phyloP scores from a whole-genome alignment of 805 yeast genomes.

The Myxozyma neotropica region DNA sequence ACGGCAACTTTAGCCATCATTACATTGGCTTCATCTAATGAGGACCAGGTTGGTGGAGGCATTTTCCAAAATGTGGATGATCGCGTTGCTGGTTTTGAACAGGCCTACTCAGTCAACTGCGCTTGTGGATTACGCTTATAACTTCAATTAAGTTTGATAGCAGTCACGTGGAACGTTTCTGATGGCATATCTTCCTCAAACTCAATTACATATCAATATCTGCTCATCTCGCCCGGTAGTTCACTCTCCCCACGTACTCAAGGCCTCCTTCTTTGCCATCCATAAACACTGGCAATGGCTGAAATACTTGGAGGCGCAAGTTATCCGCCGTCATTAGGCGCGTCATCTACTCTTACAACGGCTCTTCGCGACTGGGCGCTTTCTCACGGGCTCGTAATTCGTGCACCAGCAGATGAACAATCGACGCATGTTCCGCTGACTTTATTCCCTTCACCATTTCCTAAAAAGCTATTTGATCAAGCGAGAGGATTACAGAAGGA shows the following conservation, averaged over 20 bases:
- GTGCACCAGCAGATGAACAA: slow-evolving; percentile 49
- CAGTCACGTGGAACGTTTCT: background rate
- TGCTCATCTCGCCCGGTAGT: too few relatives aligned
- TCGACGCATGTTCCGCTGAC: slow-evolving; percentile 82
- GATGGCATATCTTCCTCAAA: background rate
- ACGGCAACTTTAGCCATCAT: too few relatives aligned
- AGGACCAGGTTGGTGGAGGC: too few relatives aligned
- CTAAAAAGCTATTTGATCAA: slow-evolving; percentile 62
- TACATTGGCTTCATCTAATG: too few relatives aligned
- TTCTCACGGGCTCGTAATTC: slow-evolving; percentile 35
- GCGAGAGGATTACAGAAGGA: slow-evolving; percentile 66
- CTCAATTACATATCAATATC: slow-evolving; percentile 13
- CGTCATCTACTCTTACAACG: background rate
- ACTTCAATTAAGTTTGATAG: too few relatives aligned
- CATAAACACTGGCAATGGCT: slow-evolving; percentile 16
- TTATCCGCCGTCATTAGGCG: slow-evolving; percentile 27
- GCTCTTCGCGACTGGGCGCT: slow-evolving; percentile 35
- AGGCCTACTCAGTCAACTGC: too few relatives aligned
- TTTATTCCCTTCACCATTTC: slow-evolving; percentile 86
- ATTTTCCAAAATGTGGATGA: too few relatives aligned
- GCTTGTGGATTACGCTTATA: too few relatives aligned
- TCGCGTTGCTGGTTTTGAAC: too few relatives aligned
- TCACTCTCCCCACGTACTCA: too few relatives aligned
- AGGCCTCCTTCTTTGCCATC: too few relatives aligned
- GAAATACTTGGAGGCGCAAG: background rate